These are phyloP conservation scores for Neurospora sp. DNA, from an alignment of 2,329 filamentous ascomycete genomes.

Conservation along the genomic window DNA sequence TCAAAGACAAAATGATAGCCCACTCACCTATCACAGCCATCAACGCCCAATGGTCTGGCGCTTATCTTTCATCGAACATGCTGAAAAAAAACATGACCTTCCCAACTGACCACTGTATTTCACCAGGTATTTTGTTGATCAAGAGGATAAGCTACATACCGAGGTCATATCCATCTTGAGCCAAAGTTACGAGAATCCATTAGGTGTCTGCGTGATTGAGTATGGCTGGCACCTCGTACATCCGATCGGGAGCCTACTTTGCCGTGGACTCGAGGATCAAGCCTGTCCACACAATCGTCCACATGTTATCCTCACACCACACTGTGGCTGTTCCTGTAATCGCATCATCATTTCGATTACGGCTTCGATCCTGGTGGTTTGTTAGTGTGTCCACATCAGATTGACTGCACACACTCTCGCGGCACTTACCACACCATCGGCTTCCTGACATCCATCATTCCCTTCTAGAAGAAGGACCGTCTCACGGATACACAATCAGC, in stretches of 20 bases:
- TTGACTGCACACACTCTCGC: not conserved
- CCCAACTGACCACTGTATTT: not conserved
- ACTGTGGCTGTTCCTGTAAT: not conserved
- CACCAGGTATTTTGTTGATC: not conserved
- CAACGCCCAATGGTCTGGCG: not conserved
- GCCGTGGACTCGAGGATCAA: not conserved
- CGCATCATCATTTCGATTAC: not conserved
- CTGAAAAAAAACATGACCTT: not conserved
- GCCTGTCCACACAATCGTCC: not conserved
- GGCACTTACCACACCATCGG: not conserved
- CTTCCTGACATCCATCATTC: not conserved
- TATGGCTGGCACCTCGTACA: not conserved
- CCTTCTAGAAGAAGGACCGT: not conserved
- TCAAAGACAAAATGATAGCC: not conserved
- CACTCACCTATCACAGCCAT: not conserved
- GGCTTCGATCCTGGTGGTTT: not conserved
- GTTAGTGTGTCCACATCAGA: not conserved
- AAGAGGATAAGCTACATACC: not conserved
- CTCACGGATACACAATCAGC: not conserved
- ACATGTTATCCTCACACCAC: not conserved
- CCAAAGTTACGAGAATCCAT: not conserved
- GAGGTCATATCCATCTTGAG: not conserved
- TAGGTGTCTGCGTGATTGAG: not conserved
- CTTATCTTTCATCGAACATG: not conserved
- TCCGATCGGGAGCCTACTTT: not conserved